phyloP scores from a whole-genome alignment of 2,329 filamentous ascomycete genomes.

The Pseudocercospora macadamiae region DNA sequence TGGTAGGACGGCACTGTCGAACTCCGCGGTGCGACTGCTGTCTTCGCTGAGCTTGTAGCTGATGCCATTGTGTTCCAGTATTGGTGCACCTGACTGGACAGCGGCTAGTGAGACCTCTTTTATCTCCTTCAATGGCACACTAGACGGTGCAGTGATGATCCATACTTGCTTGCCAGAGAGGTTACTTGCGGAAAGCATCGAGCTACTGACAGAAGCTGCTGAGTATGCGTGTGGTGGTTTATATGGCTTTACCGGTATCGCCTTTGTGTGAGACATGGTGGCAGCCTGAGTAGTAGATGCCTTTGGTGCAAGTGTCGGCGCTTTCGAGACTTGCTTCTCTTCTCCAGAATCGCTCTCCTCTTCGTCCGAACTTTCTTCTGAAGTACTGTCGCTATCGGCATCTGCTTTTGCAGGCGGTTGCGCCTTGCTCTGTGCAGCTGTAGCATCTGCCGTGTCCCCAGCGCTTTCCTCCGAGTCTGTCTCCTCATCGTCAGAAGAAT shows the following conservation, averaged over 20 bases:
- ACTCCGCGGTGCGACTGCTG: conserved; percentile 17
- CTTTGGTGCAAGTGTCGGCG: conserved; percentile 3
- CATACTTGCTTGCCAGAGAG: conserved; percentile 74
- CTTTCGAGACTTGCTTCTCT: conserved; percentile 8
- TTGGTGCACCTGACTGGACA: conserved; percentile 54
- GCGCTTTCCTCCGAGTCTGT: not conserved
- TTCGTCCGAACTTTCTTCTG: conserved; percentile 12
- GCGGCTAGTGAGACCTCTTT: conserved; percentile 66
- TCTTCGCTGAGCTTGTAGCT: conserved; percentile 53
- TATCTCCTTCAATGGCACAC: conserved; percentile 68
- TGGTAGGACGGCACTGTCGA: conserved; percentile 30
- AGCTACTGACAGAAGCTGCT: conserved; percentile 52
- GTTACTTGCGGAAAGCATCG: conserved; percentile 54
- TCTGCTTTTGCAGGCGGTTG: not conserved
- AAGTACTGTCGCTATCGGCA: not conserved
- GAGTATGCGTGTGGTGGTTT: conserved; percentile 51
- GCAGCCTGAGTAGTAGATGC: not conserved
- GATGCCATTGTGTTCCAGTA: conserved; percentile 66
- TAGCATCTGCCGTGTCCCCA: not conserved
- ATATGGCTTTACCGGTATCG: conserved; percentile 30
- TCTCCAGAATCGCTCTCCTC: conserved; percentile 16
- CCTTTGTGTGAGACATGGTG: not conserved
- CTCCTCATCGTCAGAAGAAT: conserved; percentile 1
- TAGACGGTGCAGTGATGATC: conserved; percentile 76
- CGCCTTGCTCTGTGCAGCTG: not conserved